Base-by-base conservation (phyloP, 352 stramenopile genomes). In the Phytophthora brassicae region DNA sequence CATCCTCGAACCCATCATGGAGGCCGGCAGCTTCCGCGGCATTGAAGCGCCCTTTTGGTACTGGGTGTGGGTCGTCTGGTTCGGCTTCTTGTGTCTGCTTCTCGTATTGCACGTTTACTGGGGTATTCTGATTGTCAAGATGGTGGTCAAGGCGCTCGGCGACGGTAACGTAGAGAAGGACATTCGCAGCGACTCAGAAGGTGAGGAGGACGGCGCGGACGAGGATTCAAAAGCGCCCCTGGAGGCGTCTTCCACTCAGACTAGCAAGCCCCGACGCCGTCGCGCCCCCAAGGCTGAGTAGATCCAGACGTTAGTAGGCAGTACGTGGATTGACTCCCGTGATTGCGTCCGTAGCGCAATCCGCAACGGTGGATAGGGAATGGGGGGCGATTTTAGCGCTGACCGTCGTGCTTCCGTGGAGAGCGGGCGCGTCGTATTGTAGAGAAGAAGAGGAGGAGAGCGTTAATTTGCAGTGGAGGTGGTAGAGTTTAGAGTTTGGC, bases 121-220 rank as follows among this genome's bases (percentile, higher is more conserved):
- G 84, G 84, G 79, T 44, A 22, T 85, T 36, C 56, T 92, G 58
- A 92, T 92, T 49, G 75, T 78, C 69, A 83, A 86, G 58, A 92
- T 91, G 84, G 78, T 90, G 6, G 33, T 74, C 55, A 83, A 82
- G 64, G 79, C 78, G 33, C 68, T 92, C 7, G 56, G 71, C 38
- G 70, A 78, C 39, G 79, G 81, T 56, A 90, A 86, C 58, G 81
- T 90, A 16, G 80, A 92, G 63, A 90, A 90, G 65, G 84, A 90
- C 36, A 92, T 92, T 24, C 84, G 84, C 53, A 92, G 81, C 58
- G 84, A 90, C 60, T 92, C 84, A 29, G 84, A 90, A 60, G 70
- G 61, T 56, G 83, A 92, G 23, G 74, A 70, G 41, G 70, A 77
- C 19, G 66, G 66, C 20, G 62, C 64, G 24, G 63, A 61, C 24